Evolutionary conservation across 345 rosid genomes (phyloP).

Genomic region (Eutrema heterophyllum): DNA sequence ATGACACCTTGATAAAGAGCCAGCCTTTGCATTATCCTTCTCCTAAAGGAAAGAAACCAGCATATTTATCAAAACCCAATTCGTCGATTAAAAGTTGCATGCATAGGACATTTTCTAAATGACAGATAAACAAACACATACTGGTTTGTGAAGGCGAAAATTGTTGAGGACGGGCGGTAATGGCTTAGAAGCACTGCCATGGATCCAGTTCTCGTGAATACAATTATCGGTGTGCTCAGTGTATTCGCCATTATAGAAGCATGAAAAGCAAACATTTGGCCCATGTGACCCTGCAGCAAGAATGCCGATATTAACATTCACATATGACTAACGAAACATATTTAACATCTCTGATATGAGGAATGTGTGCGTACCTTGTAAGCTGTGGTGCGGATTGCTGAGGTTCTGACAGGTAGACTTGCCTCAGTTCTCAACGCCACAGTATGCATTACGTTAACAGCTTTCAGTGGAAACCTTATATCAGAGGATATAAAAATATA

Average conservation of each 20-base stretch:
- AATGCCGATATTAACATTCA: background rate
- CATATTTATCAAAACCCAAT: background rate
- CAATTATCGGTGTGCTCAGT: constrained; percentile 67
- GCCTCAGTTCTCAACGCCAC: constrained; percentile 89
- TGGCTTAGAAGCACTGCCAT: constrained; percentile 88
- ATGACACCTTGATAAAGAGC: constrained; percentile 84
- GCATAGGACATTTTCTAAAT: background rate
- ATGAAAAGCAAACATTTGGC: constrained; percentile 98
- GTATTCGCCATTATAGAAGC: constrained; percentile 93
- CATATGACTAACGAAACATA: background rate
- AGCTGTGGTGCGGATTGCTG: constrained; percentile 44
- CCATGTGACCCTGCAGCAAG: constrained; percentile 77
- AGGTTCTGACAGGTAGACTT: constrained; percentile 57
- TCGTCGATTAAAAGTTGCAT: background rate
- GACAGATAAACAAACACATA: constrained; percentile 33
- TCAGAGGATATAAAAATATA: background rate
- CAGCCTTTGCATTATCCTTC: constrained; percentile 84
- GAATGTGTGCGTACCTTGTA: constrained; percentile 48
- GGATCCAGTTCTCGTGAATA: constrained; percentile 93
- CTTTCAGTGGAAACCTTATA: constrained; percentile 80
- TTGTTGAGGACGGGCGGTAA: constrained; percentile 75
- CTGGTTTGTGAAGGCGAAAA: constrained; percentile 96
- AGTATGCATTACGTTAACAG: constrained; percentile 92
- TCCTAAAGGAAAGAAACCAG: constrained; percentile 40
- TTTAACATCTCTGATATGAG: background rate